phyloP scores from a whole-genome alignment of 2,329 filamentous ascomycete genomes.

The Penicillium sp. region DNA sequence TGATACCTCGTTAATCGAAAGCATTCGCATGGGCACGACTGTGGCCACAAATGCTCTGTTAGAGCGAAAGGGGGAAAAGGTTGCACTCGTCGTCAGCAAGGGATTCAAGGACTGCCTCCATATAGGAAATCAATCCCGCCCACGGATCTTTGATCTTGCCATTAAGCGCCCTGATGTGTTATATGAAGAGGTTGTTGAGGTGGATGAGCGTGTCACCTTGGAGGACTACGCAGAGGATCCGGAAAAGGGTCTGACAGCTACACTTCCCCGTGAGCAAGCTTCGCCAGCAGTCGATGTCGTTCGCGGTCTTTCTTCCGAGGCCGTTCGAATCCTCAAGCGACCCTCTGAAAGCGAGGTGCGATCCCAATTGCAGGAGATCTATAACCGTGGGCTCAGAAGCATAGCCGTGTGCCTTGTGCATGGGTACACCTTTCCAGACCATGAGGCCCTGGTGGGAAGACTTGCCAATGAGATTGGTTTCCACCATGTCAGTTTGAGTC shows the following conservation, averaged over 20 bases:
- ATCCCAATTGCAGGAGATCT: conserved; percentile 65
- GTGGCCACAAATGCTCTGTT: conserved; percentile 90
- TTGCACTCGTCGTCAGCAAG: conserved; percentile 82
- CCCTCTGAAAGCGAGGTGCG: conserved; percentile 58
- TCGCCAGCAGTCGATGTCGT: conserved; percentile 59
- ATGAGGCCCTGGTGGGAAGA: conserved; percentile 75
- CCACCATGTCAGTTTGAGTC: conserved; percentile 75
- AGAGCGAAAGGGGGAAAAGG: conserved; percentile 85
- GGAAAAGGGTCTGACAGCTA: conserved; percentile 59
- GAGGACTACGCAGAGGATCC: conserved; percentile 93
- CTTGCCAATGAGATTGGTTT: conserved; percentile 82
- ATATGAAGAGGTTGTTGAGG: conserved; percentile 82
- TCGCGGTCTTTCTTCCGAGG: conserved; percentile 71
- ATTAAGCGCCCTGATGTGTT: conserved; percentile 85
- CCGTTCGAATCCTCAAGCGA: conserved; percentile 67
- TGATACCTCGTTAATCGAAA: conserved; percentile 81
- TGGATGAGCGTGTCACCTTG: conserved; percentile 86
- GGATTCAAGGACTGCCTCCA: conserved; percentile 85
- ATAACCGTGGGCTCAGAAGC: conserved; percentile 70
- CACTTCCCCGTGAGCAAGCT: conserved; percentile 38
- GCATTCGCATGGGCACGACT: conserved; percentile 93
- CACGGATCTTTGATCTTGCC: conserved; percentile 86
- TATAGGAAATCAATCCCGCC: conserved; percentile 88
- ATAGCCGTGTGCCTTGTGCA: conserved; percentile 92
- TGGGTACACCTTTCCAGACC: conserved; percentile 84